Percentiles rank a stretch among this genome's conserved stretches.
phyloP scores from a whole-genome alignment of 768 basidiomycete genomes.

The Gymnopilus junonius region DNA sequence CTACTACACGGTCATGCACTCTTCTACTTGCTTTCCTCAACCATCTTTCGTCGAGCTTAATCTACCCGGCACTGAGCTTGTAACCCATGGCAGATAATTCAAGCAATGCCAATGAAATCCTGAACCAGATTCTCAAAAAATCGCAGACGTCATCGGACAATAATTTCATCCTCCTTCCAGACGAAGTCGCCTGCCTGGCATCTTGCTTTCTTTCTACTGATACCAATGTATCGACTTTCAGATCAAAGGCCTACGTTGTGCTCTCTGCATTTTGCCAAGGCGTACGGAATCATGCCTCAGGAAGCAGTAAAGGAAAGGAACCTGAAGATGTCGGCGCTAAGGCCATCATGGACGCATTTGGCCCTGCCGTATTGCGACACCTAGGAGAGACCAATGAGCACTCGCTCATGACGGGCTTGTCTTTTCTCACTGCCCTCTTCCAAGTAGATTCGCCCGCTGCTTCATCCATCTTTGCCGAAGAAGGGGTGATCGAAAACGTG shows the following conservation, averaged over 20 bases:
- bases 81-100: constrained; percentile 13
- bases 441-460: constrained; percentile 81
- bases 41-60: neutral
- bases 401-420: constrained; percentile 56
- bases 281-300: constrained; percentile 38
- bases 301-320: constrained; percentile 29
- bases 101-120: constrained; percentile 22
- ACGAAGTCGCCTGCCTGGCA: constrained; percentile 57
- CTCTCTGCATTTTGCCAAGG: constrained; percentile 73
- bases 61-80: neutral
- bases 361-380: constrained; percentile 48
- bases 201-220: constrained; percentile 56
- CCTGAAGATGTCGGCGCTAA: constrained; percentile 50
- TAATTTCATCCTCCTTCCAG: constrained; percentile 44
- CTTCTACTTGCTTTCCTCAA: too few relatives aligned
- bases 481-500: constrained; percentile 66
- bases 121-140: constrained; percentile 37
- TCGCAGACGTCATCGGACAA: constrained; percentile 31
- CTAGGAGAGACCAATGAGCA: constrained; percentile 62
- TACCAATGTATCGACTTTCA: constrained; percentile 36
- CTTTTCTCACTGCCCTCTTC: constrained; percentile 79
- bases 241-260: constrained; percentile 72
- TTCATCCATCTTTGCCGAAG: constrained; percentile 62
- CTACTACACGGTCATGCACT: constrained; percentile 11
- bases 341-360: constrained; percentile 52